Conservation (phyloP, 345 rosid genomes). For the Corchorus olitorius region DNA sequence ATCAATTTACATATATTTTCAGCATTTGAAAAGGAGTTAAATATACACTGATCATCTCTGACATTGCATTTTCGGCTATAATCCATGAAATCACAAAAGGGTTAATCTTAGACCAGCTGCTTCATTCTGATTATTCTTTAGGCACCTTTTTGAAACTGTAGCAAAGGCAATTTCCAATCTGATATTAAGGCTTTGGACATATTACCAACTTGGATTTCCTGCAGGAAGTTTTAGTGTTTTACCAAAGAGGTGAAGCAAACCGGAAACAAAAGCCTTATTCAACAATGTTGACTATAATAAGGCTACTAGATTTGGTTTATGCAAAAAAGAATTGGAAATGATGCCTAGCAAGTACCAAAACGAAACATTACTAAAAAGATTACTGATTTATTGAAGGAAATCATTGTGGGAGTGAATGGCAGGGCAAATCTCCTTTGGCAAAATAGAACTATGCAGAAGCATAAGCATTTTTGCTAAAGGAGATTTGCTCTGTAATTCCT, state of each 20-base stretch:
- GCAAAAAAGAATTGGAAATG: not conserved
- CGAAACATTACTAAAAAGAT: not conserved
- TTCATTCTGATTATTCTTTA: not conserved
- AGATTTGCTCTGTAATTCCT: constrained; percentile 32
- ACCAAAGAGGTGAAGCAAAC: not conserved
- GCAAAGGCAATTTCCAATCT: not conserved
- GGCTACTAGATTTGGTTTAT: not conserved
- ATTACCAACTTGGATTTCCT: not conserved
- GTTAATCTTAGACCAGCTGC: not conserved
- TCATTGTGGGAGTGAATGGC: constrained; percentile 30
- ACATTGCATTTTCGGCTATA: not conserved
- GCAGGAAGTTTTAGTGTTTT: not conserved
- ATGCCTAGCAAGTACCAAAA: not conserved
- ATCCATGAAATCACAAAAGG: not conserved
- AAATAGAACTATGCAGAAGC: constrained; percentile 24
- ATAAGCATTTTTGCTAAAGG: constrained; percentile 26
- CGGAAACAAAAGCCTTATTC: not conserved
- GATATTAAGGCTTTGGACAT: not conserved
- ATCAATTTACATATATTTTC: not conserved
- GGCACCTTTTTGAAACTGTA: not conserved
- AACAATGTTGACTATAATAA: not conserved
- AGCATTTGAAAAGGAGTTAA: not conserved
- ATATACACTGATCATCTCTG: not conserved
- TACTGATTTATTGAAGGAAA: not conserved
- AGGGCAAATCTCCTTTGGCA: constrained; percentile 38